Conservation (phyloP, 257 asterid genomes). For the Ophiorrhiza pumila region DNA sequence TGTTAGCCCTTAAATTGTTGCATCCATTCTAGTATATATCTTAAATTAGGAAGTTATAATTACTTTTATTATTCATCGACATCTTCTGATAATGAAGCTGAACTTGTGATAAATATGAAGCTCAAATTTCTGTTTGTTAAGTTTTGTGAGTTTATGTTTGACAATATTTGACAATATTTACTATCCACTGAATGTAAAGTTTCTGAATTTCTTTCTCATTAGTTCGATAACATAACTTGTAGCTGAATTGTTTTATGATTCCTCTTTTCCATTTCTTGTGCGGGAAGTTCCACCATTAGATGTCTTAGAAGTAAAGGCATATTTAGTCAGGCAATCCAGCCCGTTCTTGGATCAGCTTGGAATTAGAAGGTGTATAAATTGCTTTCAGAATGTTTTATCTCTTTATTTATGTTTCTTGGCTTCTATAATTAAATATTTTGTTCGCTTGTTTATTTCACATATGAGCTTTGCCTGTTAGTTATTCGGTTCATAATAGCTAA, state of each 20-base stretch:
- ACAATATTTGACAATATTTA: neutral
- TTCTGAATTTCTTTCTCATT: neutral
- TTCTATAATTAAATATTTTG: neutral
- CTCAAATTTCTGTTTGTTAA: neutral
- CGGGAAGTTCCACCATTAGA: slow-evolving; percentile 96
- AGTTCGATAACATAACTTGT: neutral
- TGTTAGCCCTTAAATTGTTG: neutral
- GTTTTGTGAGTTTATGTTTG: neutral
- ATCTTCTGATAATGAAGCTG: too few species aligned
- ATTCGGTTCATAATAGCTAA: neutral
- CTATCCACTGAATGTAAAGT: neutral
- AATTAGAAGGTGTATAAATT: slow-evolving; percentile 60
- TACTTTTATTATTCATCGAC: neutral
- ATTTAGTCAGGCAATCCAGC: slow-evolving; percentile 90
- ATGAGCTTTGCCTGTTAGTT: neutral
- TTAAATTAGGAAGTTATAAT: neutral
- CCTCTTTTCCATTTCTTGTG: slow-evolving; percentile 14
- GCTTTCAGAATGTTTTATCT: neutral
- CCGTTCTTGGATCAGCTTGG: slow-evolving; percentile 94
- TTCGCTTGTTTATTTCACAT: slow-evolving; percentile 1
- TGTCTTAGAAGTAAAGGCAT: slow-evolving; percentile 84
- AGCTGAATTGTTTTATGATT: slow-evolving; percentile 17
- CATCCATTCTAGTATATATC: too few species aligned
- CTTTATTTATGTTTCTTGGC: neutral
- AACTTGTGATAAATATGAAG: neutral